Percentiles rank a stretch among this genome's conserved stretches.
Conservation (phyloP, 768 basidiomycete species). For the Rhodotorula babjevae region DNA sequence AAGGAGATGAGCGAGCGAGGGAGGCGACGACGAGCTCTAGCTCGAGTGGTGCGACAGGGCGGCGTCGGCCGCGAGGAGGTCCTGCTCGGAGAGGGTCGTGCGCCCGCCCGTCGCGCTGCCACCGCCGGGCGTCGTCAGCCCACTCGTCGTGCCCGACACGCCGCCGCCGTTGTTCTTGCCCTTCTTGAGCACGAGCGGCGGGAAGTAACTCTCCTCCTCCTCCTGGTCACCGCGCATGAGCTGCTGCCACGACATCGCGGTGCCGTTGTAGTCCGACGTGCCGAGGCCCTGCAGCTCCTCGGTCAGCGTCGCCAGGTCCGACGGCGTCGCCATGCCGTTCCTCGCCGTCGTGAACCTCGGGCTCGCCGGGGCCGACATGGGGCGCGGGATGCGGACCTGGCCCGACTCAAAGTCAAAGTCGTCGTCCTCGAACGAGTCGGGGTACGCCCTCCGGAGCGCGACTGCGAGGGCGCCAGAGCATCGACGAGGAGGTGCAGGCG, state of each 20-base stretch:
- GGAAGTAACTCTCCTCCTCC: slow-evolving; percentile 81
- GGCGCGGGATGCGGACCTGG: slow-evolving; percentile 59
- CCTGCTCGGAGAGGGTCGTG: slow-evolving; percentile 72
- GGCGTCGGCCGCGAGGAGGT: slow-evolving; percentile 79
- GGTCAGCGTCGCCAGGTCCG: slow-evolving; percentile 76
- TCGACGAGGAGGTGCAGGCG: too few species aligned
- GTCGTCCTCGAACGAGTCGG: slow-evolving; percentile 72
- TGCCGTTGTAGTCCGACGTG: slow-evolving; percentile 80
- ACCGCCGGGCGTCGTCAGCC: slow-evolving; percentile 54
- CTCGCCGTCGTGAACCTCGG: slow-evolving; percentile 70
- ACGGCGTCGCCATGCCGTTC: slow-evolving; percentile 65
- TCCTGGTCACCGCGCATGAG: slow-evolving; percentile 45
- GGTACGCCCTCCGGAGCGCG: slow-evolving; percentile 79
- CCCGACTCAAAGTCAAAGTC: slow-evolving; percentile 59
- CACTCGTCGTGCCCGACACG: slow-evolving; percentile 53
- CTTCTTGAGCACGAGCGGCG: slow-evolving; percentile 55
- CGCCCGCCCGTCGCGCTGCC: neutral
- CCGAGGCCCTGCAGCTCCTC: slow-evolving; percentile 77
- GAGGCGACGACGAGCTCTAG: too few species aligned
- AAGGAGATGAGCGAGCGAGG: too few species aligned
- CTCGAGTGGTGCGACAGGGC: slow-evolving; percentile 55
- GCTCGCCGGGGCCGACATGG: slow-evolving; percentile 77
- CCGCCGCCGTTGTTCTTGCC: slow-evolving; percentile 57
- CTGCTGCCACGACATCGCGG: slow-evolving; percentile 52
- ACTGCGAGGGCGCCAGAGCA: neutral